These are phyloP conservation scores for Termitomyces sp. DNA, from an alignment of 768 basidiomycete species.

Conservation along the genomic window DNA sequence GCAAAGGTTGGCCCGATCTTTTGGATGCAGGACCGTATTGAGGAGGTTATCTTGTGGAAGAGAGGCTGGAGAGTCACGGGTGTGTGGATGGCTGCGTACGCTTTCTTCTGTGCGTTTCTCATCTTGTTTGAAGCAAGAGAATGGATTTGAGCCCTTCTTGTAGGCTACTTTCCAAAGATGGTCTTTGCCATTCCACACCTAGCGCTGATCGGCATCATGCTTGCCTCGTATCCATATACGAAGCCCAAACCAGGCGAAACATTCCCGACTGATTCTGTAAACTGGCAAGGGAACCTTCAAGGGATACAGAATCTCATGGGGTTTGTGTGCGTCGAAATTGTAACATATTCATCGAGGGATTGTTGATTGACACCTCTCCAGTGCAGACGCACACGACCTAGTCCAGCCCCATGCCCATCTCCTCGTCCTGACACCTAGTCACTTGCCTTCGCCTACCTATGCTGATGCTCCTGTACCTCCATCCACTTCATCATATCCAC, in stretches of 20 bases:
- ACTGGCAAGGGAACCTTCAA: conserved; percentile 86
- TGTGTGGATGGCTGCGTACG: conserved; percentile 73
- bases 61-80: conserved; percentile 66
- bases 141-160: background rate
- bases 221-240: conserved; percentile 56
- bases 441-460: conserved; percentile 26
- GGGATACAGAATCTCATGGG: conserved; percentile 93
- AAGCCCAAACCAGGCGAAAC: conserved; percentile 18
- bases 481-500: conserved; percentile 42
- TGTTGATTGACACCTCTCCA: conserved; percentile 18
- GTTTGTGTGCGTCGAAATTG: conserved; percentile 45
- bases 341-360: background rate
- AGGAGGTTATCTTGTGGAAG: conserved; percentile 83
- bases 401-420: conserved; percentile 46
- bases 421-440: conserved; percentile 43
- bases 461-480: conserved; percentile 11
- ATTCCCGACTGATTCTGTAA: conserved; percentile 49
- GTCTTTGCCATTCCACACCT: conserved; percentile 66
- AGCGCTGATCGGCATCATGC: conserved; percentile 56
- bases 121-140: background rate
- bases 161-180: conserved; percentile 76
- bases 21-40: conserved; percentile 85
- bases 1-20: conserved; percentile 73
- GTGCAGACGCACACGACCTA: conserved; percentile 57
- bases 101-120: conserved; percentile 64